Conservation (phyloP, 768 basidiomycete species). For the Suillus placidus region DNA sequence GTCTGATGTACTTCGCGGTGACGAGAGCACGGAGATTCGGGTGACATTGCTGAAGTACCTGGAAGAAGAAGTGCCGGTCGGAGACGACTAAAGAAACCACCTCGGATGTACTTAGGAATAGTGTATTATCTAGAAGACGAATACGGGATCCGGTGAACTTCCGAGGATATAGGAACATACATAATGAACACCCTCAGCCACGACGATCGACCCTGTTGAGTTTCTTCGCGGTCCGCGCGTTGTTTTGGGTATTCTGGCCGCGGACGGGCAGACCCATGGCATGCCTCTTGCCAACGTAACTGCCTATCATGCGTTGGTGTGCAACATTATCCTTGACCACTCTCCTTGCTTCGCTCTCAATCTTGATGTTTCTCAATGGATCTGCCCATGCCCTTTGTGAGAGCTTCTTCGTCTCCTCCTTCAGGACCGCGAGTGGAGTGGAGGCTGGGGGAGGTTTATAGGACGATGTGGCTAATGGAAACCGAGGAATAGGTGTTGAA, state of each 20-base stretch:
- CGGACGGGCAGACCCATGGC: conserved; percentile 92
- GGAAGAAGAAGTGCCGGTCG: conserved; percentile 94
- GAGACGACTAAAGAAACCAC: conserved; percentile 69
- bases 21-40: conserved; percentile 91
- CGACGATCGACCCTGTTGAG: conserved; percentile 83
- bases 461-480: conserved; percentile 62
- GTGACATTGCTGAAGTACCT: conserved; percentile 89
- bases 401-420: conserved; percentile 34
- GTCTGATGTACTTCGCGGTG: conserved; percentile 89
- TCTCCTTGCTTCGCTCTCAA: conserved; percentile 85
- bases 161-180: conserved; percentile 18
- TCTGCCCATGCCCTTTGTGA: conserved; percentile 49
- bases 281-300: conserved; percentile 90
- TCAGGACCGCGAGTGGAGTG: conserved; percentile 33
- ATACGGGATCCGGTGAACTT: not conserved
- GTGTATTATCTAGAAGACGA: conserved; percentile 7
- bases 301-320: conserved; percentile 92
- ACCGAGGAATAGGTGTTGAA: conserved; percentile 62
- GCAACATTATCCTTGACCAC: conserved; percentile 89
- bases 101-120: conserved; percentile 4
- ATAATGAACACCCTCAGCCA: conserved; percentile 28
- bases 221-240: conserved; percentile 87
- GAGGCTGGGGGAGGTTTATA: conserved; percentile 53
- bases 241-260: conserved; percentile 90
- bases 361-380: conserved; percentile 71